These are phyloP conservation scores for Suhomyces xylopsoci DNA, from an alignment of 805 yeast species.

Conservation along the genomic window DNA sequence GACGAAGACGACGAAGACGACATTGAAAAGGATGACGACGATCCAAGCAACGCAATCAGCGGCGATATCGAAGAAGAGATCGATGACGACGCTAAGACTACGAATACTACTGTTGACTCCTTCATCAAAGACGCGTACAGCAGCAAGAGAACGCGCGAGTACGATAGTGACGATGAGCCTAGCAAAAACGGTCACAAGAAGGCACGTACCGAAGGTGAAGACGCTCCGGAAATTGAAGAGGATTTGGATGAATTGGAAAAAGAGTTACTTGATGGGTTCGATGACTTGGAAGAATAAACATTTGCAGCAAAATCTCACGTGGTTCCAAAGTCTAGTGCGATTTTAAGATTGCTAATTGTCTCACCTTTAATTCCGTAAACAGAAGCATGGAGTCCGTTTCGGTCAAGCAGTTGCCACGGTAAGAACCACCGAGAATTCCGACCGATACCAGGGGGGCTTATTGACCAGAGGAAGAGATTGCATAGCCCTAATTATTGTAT, in stretches of 20 bases:
- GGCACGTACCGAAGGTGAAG: conserved; percentile 7
- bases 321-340: not conserved
- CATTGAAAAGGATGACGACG: conserved; percentile 11
- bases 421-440: not conserved
- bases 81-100: conserved; percentile 9
- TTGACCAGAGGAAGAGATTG: not conserved
- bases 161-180: conserved; percentile 1
- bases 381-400: not conserved
- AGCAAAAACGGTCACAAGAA: conserved; percentile 6
- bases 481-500: not conserved
- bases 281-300: conserved; percentile 38
- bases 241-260: conserved; percentile 49
- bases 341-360: not conserved
- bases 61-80: conserved; percentile 18
- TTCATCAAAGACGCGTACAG: conserved; percentile 12
- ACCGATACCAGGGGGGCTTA: not conserved
- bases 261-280: conserved; percentile 52
- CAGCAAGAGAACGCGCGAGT: conserved; percentile 3
- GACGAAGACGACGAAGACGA: conserved; percentile 17
- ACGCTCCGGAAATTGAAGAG: conserved; percentile 12
- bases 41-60: conserved; percentile 9
- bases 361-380: not conserved
- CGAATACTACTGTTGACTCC: conserved; percentile 6
- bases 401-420: not conserved
- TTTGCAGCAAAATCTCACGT: not conserved